Conservation (phyloP, 345 rosid species). For the Lepidium aucheri region DNA sequence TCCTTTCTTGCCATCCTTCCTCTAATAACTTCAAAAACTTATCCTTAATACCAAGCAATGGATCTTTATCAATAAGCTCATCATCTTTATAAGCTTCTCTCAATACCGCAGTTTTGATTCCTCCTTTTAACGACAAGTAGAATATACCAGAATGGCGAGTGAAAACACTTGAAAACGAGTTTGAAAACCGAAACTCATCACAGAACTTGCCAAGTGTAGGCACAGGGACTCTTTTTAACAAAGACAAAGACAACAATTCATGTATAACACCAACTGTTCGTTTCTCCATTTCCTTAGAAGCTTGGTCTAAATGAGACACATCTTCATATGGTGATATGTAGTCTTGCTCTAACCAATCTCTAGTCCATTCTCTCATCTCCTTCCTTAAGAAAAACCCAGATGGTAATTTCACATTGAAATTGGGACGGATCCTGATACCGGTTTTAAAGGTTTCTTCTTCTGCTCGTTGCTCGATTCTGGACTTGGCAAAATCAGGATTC, state of each 20-base stretch:
- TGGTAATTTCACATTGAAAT: conserved; percentile 60
- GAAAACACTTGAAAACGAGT: conserved; percentile 63
- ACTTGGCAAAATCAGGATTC: conserved; percentile 62
- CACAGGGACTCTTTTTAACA: conserved; percentile 74
- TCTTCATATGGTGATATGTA: conserved; percentile 75
- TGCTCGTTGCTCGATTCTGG: conserved; percentile 50
- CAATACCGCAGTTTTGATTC: conserved; percentile 68
- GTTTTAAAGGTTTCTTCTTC: conserved; percentile 45
- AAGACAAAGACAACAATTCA: conserved; percentile 71
- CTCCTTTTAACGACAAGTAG: conserved; percentile 82
- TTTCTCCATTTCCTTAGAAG: conserved; percentile 83
- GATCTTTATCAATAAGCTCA: conserved; percentile 57
- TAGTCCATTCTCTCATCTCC: conserved; percentile 93
- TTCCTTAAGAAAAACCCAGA: conserved; percentile 59
- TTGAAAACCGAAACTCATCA: conserved; percentile 69
- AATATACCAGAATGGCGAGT: conserved; percentile 89
- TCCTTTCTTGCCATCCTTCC: conserved; percentile 63
- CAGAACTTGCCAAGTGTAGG: conserved; percentile 76
- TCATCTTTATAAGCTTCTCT: conserved; percentile 67
- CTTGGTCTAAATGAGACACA: conserved; percentile 55
- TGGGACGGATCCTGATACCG: conserved; percentile 57
- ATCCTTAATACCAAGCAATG: conserved; percentile 60
- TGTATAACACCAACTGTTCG: conserved; percentile 74
- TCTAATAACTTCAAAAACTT: conserved; percentile 52
- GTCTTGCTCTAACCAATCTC: conserved; percentile 84